Conservation (phyloP, 2,329 filamentous ascomycete species). For the Neofusicoccum laricinum region DNA sequence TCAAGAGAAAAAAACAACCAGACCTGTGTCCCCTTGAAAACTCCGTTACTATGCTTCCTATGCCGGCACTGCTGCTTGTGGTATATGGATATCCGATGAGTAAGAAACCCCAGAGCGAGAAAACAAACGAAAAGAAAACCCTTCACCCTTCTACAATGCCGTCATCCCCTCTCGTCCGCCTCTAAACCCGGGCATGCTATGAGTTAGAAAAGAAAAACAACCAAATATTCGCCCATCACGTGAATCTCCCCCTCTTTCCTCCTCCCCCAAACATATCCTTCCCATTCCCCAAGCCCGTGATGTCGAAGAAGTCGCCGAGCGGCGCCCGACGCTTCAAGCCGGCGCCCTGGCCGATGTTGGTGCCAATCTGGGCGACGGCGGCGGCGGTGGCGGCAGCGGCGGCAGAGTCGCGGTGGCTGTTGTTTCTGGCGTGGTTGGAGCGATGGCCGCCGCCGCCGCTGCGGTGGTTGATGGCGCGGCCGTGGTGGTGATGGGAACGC, state of each 20-base stretch:
- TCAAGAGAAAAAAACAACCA: background rate
- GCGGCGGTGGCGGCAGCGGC: background rate
- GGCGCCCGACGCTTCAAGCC: constrained; percentile 73
- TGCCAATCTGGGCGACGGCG: background rate
- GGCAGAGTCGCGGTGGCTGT: background rate
- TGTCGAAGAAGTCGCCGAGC: constrained; percentile 72
- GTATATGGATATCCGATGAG: constrained; percentile 7
- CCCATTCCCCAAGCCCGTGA: constrained; percentile 59
- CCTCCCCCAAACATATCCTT: constrained; percentile 51
- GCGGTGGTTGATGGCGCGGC: constrained; percentile 46
- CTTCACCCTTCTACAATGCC: background rate
- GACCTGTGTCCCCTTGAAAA: background rate
- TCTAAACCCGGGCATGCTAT: too few relatives aligned
- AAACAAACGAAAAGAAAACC: background rate
- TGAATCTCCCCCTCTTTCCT: constrained; percentile 38
- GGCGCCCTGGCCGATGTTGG: constrained; percentile 57
- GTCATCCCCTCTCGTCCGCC: background rate
- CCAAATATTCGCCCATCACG: constrained; percentile 19
- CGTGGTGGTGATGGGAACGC: constrained; percentile 20
- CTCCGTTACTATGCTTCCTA: constrained; percentile 9
- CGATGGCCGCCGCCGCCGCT: constrained; percentile 23
- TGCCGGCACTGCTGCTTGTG: constrained; percentile 5
- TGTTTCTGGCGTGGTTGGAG: constrained; percentile 12
- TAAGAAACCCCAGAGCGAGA: background rate
- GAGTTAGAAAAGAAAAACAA: background rate